phyloP scores from a whole-genome alignment of 352 stramenopile species.

The Phytophthora megakarya region DNA sequence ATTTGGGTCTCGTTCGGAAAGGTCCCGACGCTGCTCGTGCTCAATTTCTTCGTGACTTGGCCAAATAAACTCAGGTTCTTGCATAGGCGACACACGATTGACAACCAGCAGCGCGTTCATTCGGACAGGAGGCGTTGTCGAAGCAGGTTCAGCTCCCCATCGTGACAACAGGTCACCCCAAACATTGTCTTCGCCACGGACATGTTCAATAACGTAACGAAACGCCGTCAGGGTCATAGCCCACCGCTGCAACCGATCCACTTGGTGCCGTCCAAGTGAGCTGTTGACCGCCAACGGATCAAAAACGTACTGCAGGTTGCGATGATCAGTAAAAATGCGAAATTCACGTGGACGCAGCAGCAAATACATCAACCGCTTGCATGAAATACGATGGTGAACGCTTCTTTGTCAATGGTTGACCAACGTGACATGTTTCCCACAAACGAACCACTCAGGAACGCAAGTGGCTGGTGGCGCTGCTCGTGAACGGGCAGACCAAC shows the following conservation, averaged over 20 bases:
- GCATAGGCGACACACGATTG: background rate
- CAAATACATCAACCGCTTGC: conserved; percentile 19
- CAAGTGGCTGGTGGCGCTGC: conserved; percentile 4
- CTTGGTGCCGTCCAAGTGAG: background rate
- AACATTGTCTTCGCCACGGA: background rate
- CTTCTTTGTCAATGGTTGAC: conserved; percentile 35
- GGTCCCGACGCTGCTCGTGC: too few species aligned
- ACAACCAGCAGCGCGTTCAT: background rate
- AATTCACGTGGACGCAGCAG: conserved; percentile 25
- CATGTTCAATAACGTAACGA: background rate
- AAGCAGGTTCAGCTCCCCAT: background rate
- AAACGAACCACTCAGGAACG: conserved; percentile 20
- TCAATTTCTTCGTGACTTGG: background rate
- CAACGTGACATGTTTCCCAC: conserved; percentile 1
- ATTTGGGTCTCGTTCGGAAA: too few species aligned
- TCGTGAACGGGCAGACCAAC: conserved; percentile 3
- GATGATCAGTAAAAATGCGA: conserved; percentile 27
- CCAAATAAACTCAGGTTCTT: background rate
- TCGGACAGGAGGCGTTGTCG: background rate
- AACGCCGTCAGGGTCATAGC: background rate
- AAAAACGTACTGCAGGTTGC: conserved; percentile 28
- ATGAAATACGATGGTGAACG: conserved; percentile 15
- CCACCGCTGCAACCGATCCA: background rate
- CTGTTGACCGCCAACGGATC: conserved; percentile 9
- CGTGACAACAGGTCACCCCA: background rate